Conservation (phyloP, 2,329 filamentous ascomycete species). For the Ambrosiella xylebori region DNA sequence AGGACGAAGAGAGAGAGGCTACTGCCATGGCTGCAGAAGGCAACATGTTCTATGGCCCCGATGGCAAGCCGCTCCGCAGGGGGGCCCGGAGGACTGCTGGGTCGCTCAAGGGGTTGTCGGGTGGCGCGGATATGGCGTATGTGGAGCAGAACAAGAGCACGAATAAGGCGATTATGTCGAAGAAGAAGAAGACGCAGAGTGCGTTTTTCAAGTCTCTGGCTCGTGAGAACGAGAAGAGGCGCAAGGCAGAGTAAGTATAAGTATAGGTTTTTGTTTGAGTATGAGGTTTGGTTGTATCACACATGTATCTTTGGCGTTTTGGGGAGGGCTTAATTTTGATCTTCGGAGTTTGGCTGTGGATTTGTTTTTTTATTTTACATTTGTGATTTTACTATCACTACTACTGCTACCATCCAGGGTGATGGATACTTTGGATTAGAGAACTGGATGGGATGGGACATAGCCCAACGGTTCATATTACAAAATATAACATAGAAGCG, state of each 20-base stretch:
- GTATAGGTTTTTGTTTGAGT: slow-evolving; percentile 1
- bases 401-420: too few relatives aligned
- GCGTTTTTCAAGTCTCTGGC: slow-evolving; percentile 27
- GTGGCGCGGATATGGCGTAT: slow-evolving; percentile 95
- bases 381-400: not conserved
- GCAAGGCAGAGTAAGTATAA: slow-evolving; percentile 10
- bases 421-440: too few relatives aligned
- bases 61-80: slow-evolving; percentile 15
- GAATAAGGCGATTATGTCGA: slow-evolving; percentile 28
- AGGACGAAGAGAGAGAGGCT: slow-evolving; percentile 13
- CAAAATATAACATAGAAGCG: too few relatives aligned
- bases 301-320: not conserved
- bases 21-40: slow-evolving; percentile 10
- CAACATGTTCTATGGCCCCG: slow-evolving; percentile 16
- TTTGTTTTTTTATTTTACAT: not conserved
- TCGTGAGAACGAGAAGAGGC: slow-evolving; percentile 21
- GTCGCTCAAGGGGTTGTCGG: slow-evolving; percentile 68
- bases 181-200: slow-evolving; percentile 24
- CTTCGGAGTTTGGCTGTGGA: not conserved
- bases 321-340: not conserved
- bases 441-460: too few relatives aligned
- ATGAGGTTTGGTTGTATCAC: not conserved
- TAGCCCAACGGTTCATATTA: too few relatives aligned
- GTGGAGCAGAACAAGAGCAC: slow-evolving; percentile 62
- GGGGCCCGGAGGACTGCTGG: slow-evolving; percentile 55